Conservation (phyloP, 2,329 filamentous ascomycete genomes). For the Amauroascus niger region DNA sequence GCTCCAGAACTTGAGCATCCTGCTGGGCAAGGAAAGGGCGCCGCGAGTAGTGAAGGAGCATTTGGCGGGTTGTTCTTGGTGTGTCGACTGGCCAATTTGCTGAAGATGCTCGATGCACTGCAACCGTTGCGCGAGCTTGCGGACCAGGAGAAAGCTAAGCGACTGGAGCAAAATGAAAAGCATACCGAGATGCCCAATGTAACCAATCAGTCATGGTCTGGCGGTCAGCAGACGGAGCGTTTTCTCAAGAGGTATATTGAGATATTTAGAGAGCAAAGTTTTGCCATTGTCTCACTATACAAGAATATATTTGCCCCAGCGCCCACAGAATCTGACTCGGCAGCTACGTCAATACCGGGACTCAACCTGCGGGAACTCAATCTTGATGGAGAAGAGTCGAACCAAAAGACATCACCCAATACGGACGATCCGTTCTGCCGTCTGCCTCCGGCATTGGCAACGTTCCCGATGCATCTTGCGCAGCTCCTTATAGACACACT, state of each 20-base stretch:
- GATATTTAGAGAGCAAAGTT: slow-evolving; percentile 94
- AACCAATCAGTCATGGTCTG: slow-evolving; percentile 26
- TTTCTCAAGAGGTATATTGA: slow-evolving; percentile 94
- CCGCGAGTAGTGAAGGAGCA: slow-evolving; percentile 48
- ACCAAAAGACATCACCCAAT: neutral
- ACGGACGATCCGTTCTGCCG: slow-evolving; percentile 34
- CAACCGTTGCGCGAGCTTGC: slow-evolving; percentile 79
- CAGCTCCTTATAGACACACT: slow-evolving; percentile 71
- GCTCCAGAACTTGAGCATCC: slow-evolving; percentile 62
- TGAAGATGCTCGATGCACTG: slow-evolving; percentile 69
- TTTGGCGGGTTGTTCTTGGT: slow-evolving; percentile 79
- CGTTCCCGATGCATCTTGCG: slow-evolving; percentile 75
- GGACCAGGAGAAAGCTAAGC: slow-evolving; percentile 62
- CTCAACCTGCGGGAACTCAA: slow-evolving; percentile 20
- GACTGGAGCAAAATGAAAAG: slow-evolving; percentile 26
- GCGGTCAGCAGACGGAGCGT: slow-evolving; percentile 84
- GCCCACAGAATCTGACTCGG: slow-evolving; percentile 28
- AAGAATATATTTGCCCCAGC: slow-evolving; percentile 71
- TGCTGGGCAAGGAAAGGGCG: slow-evolving; percentile 22
- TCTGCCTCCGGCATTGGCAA: slow-evolving; percentile 66
- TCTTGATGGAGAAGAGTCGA: neutral
- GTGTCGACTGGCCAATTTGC: slow-evolving; percentile 70
- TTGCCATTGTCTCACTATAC: slow-evolving; percentile 90
- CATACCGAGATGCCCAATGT: slow-evolving; percentile 16
- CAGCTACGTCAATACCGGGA: slow-evolving; percentile 22